Evolutionary conservation across 345 rosid genomes (phyloP).

Genomic region (Aquilaria sinensis): DNA sequence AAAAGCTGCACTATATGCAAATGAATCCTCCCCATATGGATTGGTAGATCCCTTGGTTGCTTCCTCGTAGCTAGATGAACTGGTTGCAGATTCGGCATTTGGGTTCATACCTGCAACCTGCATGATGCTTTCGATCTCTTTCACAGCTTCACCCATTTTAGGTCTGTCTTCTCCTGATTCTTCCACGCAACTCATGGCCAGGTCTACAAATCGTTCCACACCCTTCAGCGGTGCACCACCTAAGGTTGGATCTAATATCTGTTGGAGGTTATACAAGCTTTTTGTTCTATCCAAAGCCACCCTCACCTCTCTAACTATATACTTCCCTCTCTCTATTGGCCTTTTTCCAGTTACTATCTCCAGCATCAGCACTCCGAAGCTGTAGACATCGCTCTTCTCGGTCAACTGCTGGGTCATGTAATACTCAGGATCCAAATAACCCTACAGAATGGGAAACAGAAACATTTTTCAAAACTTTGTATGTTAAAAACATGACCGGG

Average conservation of each 20-base stretch:
- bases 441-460: conserved; percentile 31
- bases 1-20: conserved; percentile 35
- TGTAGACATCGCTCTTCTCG: conserved; percentile 90
- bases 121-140: conserved; percentile 69
- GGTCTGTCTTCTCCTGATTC: conserved; percentile 59
- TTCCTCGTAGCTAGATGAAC: conserved; percentile 44
- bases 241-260: conserved; percentile 57
- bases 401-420: conserved; percentile 91
- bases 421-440: conserved; percentile 90
- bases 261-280: conserved; percentile 52
- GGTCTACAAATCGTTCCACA: conserved; percentile 48
- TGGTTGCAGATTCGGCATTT: conserved; percentile 43
- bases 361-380: conserved; percentile 83
- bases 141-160: conserved; percentile 67
- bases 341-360: conserved; percentile 65
- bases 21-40: conserved; percentile 38
- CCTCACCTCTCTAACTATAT: conserved; percentile 77
- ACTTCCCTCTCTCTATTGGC: conserved; percentile 76
- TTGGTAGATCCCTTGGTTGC: conserved; percentile 24
- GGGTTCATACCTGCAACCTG: conserved; percentile 55
- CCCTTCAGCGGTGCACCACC: conserved; percentile 47
- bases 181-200: conserved; percentile 60
- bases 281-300: conserved; percentile 48
- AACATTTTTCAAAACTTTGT: not conserved
- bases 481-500: too few relatives aligned